These are phyloP conservation scores for Mallotus repandus DNA, from an alignment of 441 rosid genomes.

Conservation along the genomic window DNA sequence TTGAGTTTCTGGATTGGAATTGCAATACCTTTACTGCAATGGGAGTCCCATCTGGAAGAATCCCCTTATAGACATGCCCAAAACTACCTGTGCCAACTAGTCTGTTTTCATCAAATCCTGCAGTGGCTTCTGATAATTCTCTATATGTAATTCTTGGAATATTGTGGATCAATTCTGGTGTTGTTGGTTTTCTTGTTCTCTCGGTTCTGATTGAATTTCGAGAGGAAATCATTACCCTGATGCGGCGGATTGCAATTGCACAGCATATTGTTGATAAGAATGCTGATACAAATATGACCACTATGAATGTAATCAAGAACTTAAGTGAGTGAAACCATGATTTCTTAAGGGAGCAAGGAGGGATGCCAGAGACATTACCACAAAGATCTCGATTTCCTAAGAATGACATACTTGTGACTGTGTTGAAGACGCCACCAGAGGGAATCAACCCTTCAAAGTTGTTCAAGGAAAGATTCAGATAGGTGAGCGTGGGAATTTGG, in stretches of 20 bases:
- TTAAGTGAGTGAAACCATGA: background rate
- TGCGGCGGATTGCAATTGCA: slow-evolving; percentile 25
- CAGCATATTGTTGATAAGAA: slow-evolving; percentile 12
- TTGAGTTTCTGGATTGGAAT: slow-evolving; percentile 24
- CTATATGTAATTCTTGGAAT: slow-evolving; percentile 52
- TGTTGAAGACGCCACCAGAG: slow-evolving; percentile 25
- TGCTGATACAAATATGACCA: slow-evolving; percentile 6
- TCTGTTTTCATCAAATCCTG: slow-evolving; percentile 24
- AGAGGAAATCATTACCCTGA: slow-evolving; percentile 33
- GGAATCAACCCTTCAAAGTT: slow-evolving; percentile 27
- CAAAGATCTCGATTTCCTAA: slow-evolving; percentile 26
- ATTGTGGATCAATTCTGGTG: slow-evolving; percentile 13
- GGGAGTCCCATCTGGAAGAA: slow-evolving; percentile 27
- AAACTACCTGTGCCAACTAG: slow-evolving; percentile 29
- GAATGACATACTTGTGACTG: slow-evolving; percentile 20
- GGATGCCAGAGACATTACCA: slow-evolving; percentile 19
- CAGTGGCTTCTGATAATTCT: slow-evolving; percentile 28
- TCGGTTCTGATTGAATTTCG: slow-evolving; percentile 1
- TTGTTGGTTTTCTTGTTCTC: background rate
- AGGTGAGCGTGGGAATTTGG: slow-evolving; percentile 12
- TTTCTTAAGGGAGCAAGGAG: slow-evolving; percentile 14
- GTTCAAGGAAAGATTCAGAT: slow-evolving; percentile 29
- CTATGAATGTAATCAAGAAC: slow-evolving; percentile 16
- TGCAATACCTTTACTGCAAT: slow-evolving; percentile 33
- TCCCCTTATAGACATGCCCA: slow-evolving; percentile 28